phyloP scores from a whole-genome alignment of 1,139 yeast species.

The Hansenula lynferdii region DNA sequence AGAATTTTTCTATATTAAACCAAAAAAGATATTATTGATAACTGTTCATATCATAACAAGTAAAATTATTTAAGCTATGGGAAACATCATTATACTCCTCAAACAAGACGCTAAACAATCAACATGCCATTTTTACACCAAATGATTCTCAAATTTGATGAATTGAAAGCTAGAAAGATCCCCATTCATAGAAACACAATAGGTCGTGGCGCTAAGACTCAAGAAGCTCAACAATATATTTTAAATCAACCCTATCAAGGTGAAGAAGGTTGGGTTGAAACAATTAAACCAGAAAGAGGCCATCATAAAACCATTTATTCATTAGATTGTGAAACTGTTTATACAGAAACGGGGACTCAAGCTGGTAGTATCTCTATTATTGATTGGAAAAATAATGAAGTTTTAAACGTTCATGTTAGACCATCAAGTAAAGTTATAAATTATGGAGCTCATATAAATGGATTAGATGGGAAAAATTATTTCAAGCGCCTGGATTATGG shows the following conservation, averaged over 20 bases:
- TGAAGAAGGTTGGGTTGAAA: not conserved
- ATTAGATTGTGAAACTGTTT: conserved; percentile 87
- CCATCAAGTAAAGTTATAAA: not conserved
- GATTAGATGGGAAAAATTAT: not conserved
- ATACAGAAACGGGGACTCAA: conserved; percentile 50
- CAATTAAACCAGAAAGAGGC: no score
- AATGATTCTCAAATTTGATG: not conserved
- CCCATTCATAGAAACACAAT: not conserved
- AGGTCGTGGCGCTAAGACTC: not conserved
- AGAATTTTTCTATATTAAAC: no score
- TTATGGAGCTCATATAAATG: not conserved
- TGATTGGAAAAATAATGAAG: not conserved
- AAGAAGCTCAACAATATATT: not conserved
- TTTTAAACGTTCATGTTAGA: not conserved
- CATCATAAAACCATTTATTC: no score
- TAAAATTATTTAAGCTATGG: no score
- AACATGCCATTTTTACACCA: no score
- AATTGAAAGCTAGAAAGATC: not conserved
- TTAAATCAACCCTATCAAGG: conserved; percentile 33
- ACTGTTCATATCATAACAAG: no score
- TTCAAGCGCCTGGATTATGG: no score
- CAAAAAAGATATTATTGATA: no score
- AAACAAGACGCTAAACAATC: no score
- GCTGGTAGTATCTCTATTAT: not conserved
- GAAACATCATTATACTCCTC: no score